Evolutionary conservation across 805 yeast species (phyloP).

Genomic region (Ogataea siamensis): DNA sequence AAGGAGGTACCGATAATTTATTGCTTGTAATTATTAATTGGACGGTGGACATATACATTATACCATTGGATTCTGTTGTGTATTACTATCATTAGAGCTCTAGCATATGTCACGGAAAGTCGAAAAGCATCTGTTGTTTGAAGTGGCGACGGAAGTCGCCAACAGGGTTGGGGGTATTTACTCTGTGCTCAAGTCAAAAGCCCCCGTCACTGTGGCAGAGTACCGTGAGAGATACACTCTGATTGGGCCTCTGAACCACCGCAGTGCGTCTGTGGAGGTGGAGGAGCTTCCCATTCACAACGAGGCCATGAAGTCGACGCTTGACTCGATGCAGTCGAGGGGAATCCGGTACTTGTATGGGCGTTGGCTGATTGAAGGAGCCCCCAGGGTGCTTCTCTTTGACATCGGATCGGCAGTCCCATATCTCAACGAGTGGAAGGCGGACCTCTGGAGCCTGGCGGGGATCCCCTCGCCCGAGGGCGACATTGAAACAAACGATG

Average conservation of each 20-base stretch:
- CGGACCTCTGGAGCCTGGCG: slow-evolving; percentile 85
- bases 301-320: slow-evolving; percentile 52
- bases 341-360: slow-evolving; percentile 87
- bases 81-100: slow-evolving; percentile 4
- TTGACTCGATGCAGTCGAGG: slow-evolving; percentile 75
- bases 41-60: not conserved
- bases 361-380: slow-evolving; percentile 96
- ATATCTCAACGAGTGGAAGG: slow-evolving; percentile 86
- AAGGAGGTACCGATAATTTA: slow-evolving; percentile 9
- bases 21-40: not conserved
- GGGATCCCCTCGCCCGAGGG: slow-evolving; percentile 93
- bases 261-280: slow-evolving; percentile 76
- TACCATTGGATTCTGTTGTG: not conserved
- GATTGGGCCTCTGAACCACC: slow-evolving; percentile 80
- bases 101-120: slow-evolving; percentile 73
- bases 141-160: slow-evolving; percentile 96
- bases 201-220: slow-evolving; percentile 94
- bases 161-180: slow-evolving; percentile 97
- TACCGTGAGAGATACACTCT: slow-evolving; percentile 83
- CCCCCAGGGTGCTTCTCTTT: slow-evolving; percentile 88
- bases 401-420: slow-evolving; percentile 74
- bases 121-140: slow-evolving; percentile 82
- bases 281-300: slow-evolving; percentile 59
- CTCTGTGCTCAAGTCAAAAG: slow-evolving; percentile 93
- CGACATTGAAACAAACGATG: slow-evolving; percentile 87